A percentile compares a stretch with the other conserved stretches of the same genome.
These are phyloP conservation scores for Fraxinus nigra DNA, from an alignment of 305 asterid species.

Conservation along the genomic window DNA sequence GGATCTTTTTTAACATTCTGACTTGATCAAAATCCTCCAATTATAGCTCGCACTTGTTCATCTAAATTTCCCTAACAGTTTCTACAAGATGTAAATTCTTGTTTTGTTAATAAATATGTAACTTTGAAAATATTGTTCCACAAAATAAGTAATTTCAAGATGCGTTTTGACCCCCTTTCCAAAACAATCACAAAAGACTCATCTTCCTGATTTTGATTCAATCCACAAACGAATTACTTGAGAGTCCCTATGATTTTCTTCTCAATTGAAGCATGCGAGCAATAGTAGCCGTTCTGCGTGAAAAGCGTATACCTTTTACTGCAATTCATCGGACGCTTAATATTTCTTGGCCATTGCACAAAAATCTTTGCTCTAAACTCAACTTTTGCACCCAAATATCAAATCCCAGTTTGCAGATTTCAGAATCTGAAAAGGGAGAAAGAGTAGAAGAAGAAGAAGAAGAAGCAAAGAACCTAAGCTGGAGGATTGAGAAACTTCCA, in stretches of 20 bases:
- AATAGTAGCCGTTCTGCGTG: slow-evolving; percentile 25
- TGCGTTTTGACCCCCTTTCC: background rate
- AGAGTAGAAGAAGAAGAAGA: slow-evolving; percentile 25
- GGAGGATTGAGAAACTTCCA: slow-evolving; percentile 60
- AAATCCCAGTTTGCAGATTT: slow-evolving; percentile 18
- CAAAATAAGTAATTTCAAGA: background rate
- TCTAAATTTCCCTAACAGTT: no score
- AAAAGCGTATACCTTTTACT: slow-evolving; percentile 32
- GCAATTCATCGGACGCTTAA: slow-evolving; percentile 49
- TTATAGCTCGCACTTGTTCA: no score
- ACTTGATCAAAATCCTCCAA: no score
- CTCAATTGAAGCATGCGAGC: slow-evolving; percentile 41
- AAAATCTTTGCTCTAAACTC: slow-evolving; percentile 22
- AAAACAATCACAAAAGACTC: background rate
- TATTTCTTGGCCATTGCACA: slow-evolving; percentile 21
- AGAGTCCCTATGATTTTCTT: background rate
- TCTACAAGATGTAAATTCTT: no score
- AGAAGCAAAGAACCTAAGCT: slow-evolving; percentile 50
- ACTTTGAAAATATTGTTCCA: background rate
- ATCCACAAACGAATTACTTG: background rate
- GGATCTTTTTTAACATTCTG: no score
- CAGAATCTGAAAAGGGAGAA: slow-evolving; percentile 30
- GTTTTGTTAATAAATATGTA: no score
- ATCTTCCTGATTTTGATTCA: background rate
- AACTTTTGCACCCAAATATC: slow-evolving; percentile 38